These are phyloP conservation scores for Pythium phragmitis DNA, from an alignment of 352 stramenopile genomes.

Conservation along the genomic window DNA sequence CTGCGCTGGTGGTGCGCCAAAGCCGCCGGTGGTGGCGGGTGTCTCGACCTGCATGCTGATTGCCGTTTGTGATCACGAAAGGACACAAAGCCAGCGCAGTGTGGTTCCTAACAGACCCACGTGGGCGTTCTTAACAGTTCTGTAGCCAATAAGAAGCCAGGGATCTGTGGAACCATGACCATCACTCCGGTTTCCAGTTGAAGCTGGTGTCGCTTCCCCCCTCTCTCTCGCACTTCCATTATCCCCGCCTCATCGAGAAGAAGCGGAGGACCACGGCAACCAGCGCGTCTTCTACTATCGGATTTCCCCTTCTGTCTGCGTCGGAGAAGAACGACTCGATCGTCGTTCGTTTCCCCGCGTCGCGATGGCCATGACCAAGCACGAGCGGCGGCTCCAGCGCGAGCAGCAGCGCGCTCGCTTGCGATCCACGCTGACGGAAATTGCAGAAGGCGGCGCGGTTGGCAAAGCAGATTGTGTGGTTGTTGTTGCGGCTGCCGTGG, in stretches of 20 bases:
- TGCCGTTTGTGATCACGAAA: constrained; percentile 5
- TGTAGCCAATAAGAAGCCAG: not conserved
- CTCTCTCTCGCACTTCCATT: no score
- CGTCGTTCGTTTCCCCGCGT: no score
- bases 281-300: not conserved
- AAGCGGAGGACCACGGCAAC: not conserved
- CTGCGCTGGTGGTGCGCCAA: not conserved
- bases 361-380: constrained; percentile 22
- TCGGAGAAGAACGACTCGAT: not conserved
- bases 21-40: not conserved
- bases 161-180: not conserved
- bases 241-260: not conserved
- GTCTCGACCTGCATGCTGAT: constrained; percentile 23
- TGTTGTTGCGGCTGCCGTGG: no score
- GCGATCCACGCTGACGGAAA: no score
- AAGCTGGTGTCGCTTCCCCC: not conserved
- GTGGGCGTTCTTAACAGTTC: not conserved
- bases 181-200: constrained; percentile 17
- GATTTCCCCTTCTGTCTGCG: not conserved
- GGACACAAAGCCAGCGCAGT: not conserved
- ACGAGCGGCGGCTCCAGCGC: constrained; percentile 17
- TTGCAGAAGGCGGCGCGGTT: no score
- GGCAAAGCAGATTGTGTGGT: no score
- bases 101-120: not conserved
- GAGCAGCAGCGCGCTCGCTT: not conserved